Evolutionary conservation across 305 asterid genomes (phyloP).

Genomic region (Ruellia speciosa): DNA sequence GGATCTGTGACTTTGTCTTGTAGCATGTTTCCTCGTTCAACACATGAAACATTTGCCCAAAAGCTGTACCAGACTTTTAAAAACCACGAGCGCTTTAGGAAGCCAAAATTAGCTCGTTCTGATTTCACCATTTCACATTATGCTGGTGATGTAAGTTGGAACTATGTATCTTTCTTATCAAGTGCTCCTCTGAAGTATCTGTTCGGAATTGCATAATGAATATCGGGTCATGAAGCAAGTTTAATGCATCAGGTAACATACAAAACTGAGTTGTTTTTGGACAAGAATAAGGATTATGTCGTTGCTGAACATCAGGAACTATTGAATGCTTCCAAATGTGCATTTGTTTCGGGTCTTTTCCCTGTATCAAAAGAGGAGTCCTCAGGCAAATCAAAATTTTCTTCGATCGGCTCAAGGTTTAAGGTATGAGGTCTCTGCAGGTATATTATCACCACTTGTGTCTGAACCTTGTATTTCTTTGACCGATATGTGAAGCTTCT

Average conservation of each 20-base stretch:
- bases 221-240: background rate
- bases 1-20: slow-evolving; percentile 18
- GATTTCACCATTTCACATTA: slow-evolving; percentile 92
- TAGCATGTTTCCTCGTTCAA: slow-evolving; percentile 97
- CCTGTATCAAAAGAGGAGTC: slow-evolving; percentile 74
- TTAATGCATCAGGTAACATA: slow-evolving; percentile 58
- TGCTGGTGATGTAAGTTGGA: slow-evolving; percentile 90
- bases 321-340: slow-evolving; percentile 73
- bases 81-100: slow-evolving; percentile 83
- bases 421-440: slow-evolving; percentile 49
- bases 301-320: slow-evolving; percentile 96
- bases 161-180: background rate
- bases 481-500: background rate
- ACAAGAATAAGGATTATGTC: slow-evolving; percentile 96
- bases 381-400: slow-evolving; percentile 84
- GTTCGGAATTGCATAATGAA: slow-evolving; percentile 1
- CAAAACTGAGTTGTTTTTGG: slow-evolving; percentile 89
- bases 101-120: slow-evolving; percentile 91
- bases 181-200: background rate
- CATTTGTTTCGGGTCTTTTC: slow-evolving; percentile 75
- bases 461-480: background rate
- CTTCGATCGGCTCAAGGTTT: slow-evolving; percentile 93
- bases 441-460: background rate
- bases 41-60: slow-evolving; percentile 92
- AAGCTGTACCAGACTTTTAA: slow-evolving; percentile 88